phyloP scores from a whole-genome alignment of 192 early-diverging fungal genomes.

The Paraglomus brasilianum region DNA sequence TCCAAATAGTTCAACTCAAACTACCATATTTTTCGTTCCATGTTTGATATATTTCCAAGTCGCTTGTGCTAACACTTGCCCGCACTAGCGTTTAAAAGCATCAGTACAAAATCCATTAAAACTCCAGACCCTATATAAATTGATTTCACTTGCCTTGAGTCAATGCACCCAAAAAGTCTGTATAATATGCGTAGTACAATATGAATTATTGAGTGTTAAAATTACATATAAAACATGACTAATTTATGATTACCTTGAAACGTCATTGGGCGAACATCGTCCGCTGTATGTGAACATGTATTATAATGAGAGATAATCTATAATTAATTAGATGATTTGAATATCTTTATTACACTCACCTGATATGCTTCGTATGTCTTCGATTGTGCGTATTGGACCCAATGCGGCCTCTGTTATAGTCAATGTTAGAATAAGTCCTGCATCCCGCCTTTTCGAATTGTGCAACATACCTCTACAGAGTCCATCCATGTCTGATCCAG shows the following conservation, averaged over 20 bases:
- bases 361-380: slow-evolving; percentile 45
- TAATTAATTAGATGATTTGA: slow-evolving; percentile 29
- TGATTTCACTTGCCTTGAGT: slow-evolving; percentile 52
- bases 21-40: slow-evolving; percentile 76
- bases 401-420: slow-evolving; percentile 54
- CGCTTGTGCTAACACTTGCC: slow-evolving; percentile 81
- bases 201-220: too few relatives aligned
- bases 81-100: slow-evolving; percentile 46
- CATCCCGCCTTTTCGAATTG: neutral
- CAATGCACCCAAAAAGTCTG: slow-evolving; percentile 79
- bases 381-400: slow-evolving; percentile 55
- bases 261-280: slow-evolving; percentile 72
- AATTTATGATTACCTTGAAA: too few relatives aligned
- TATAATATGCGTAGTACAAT: slow-evolving; percentile 23
- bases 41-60: slow-evolving; percentile 68
- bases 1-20: neutral
- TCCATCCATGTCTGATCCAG: slow-evolving; percentile 88
- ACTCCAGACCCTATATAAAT: slow-evolving; percentile 24
- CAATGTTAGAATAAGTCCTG: neutral
- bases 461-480: slow-evolving; percentile 56
- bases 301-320: slow-evolving; percentile 3
- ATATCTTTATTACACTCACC: slow-evolving; percentile 48
- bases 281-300: slow-evolving; percentile 28
- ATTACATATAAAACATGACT: too few relatives aligned
- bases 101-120: neutral